A percentile compares a stretch with the other conserved stretches of the same genome.
Evolutionary conservation across 768 basidiomycete genomes (phyloP).

Genomic region (Suillus tomentosus): DNA sequence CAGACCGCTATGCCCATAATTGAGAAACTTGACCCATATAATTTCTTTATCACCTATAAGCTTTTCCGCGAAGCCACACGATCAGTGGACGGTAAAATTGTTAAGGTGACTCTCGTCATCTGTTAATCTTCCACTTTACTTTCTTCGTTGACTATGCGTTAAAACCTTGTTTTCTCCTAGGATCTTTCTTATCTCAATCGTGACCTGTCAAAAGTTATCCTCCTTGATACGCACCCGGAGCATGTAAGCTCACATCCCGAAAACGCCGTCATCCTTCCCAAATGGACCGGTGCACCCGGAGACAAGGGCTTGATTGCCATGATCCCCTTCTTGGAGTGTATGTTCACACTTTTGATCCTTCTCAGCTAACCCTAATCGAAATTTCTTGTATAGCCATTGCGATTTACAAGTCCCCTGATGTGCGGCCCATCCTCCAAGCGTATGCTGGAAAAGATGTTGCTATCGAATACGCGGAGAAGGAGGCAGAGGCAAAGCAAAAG

Average conservation of each 20-base stretch:
- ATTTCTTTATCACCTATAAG: constrained; percentile 83
- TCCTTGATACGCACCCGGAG: constrained; percentile 83
- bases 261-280: constrained; percentile 80
- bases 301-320: constrained; percentile 83
- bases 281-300: constrained; percentile 82
- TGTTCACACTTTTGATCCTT: constrained; percentile 22
- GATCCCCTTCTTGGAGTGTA: constrained; percentile 96
- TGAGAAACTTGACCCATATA: constrained; percentile 93
- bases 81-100: constrained; percentile 75
- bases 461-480: constrained; percentile 84
- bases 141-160: background rate
- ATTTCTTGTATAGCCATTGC: constrained; percentile 67
- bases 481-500: constrained; percentile 76
- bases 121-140: background rate
- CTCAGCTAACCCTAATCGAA: background rate
- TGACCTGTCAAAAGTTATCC: constrained; percentile 85
- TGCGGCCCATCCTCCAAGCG: constrained; percentile 82
- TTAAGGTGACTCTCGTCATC: constrained; percentile 60
- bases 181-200: constrained; percentile 95
- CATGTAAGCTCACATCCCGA: constrained; percentile 82
- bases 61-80: constrained; percentile 94
- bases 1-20: constrained; percentile 88
- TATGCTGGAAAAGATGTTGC: constrained; percentile 91
- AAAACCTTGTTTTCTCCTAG: constrained; percentile 34
- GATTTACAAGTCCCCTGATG: constrained; percentile 85